Base-by-base conservation (phyloP, 2,329 filamentous ascomycete genomes). In the Taxawa tesnikishii region DNA sequence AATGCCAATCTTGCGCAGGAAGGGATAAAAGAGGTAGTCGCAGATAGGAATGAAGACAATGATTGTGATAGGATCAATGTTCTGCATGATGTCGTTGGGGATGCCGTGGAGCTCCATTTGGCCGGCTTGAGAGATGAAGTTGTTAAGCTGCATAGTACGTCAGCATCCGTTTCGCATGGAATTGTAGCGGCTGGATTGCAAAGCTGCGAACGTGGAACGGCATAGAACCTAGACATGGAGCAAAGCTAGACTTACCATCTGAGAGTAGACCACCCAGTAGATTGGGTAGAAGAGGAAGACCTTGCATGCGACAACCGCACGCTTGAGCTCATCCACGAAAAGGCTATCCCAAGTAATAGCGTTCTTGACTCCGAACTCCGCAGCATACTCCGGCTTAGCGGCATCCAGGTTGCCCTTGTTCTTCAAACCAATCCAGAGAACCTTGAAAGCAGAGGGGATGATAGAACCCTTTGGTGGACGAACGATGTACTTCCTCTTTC, bases 271-370 rank as follows among this genome's bases (percentile, higher is more conserved):
- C 3, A 62, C 46, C 61, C 61, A 64, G 43, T 63, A 65, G 19
- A 66, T 49, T 0, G 62, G 62, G 32, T 58, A 65, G 46, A 62
- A 65, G 13, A 54, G 34, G 31, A 83, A 83, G 33, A 83, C 76
- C 44, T 77, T 74, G 63, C 79, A 84, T 11, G 78, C 79, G 49
- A 63, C 48, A 7, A 75, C 50, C 2, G 70, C 70, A 25, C 75
- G 74, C 59, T 78, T 79, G 30, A 84, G 59, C 48, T 84, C 79
- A 3, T 81, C 76, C 30, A 84, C 60, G 43, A 83, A 84, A 43
- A 68, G 65, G 44, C 83, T 75, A 33, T 79, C 69, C 75, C 79
- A 83, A 1, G 64, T 59, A 15, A 72, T 53, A 3, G 54, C 47
- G 27, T 37, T 32, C 35, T 55, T 51, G 10, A 49, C 51, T 39